Conservation (phyloP, 2,329 filamentous ascomycete genomes). For the Didymella pomorum region DNA sequence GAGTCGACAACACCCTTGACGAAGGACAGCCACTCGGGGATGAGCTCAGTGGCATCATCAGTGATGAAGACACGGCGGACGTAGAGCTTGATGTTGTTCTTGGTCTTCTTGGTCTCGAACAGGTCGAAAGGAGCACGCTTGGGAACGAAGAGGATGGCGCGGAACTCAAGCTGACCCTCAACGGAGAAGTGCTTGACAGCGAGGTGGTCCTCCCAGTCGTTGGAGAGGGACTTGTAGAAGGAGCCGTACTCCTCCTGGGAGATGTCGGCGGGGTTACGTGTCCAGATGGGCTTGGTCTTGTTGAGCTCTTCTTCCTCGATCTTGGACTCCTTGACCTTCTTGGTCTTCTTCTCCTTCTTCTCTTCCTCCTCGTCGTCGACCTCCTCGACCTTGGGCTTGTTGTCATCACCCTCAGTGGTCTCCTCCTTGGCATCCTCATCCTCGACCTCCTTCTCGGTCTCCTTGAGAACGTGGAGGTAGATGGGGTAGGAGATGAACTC, state of each 20-base stretch:
- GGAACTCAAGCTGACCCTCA: conserved; percentile 99
- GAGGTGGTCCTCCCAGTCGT: conserved; percentile 99
- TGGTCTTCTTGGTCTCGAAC: conserved; percentile 99
- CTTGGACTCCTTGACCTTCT: conserved; percentile 99
- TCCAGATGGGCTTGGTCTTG: conserved; percentile 99
- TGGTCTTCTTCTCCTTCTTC: conserved; percentile 95
- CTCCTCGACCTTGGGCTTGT: conserved; percentile 96
- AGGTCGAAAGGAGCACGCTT: conserved; percentile 99
- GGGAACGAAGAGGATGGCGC: conserved; percentile 98
- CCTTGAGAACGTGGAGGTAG: conserved; percentile 99
- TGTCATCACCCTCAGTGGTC: conserved; percentile 78
- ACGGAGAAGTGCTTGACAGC: conserved; percentile 99
- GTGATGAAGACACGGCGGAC: conserved; percentile 99
- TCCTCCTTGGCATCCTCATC: conserved; percentile 78
- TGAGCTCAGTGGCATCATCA: conserved; percentile 97
- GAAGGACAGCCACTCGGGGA: conserved; percentile 99
- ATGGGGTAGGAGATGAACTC: conserved; percentile 99
- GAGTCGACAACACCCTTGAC: conserved; percentile 99
- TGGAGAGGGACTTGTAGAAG: conserved; percentile 99
- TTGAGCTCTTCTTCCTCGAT: conserved; percentile 99
- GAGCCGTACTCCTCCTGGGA: conserved; percentile 94
- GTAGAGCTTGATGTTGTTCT: conserved; percentile 99
- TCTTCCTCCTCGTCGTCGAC: conserved; percentile 85
- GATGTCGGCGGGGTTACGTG: conserved; percentile 96
- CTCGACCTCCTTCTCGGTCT: conserved; percentile 98